Evolutionary conservation across 768 basidiomycete genomes (phyloP).

Genomic region (Pleurotus djamor): DNA sequence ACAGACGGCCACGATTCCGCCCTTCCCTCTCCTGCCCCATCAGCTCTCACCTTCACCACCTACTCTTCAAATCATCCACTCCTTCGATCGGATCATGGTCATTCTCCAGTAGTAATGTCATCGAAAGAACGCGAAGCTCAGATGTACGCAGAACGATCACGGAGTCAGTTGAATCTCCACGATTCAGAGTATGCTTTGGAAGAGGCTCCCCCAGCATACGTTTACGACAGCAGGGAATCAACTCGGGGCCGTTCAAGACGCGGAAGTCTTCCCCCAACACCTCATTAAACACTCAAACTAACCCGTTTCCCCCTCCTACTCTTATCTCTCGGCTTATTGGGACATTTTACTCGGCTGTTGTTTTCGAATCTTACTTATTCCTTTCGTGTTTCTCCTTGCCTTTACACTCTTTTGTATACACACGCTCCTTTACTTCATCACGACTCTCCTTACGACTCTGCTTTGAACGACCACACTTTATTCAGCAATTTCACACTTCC

Average conservation of each 20-base stretch:
- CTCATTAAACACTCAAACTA: background rate
- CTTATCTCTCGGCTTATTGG: background rate
- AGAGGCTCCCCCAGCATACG: conserved; percentile 1
- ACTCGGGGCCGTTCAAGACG: background rate
- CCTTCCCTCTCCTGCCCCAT: conserved; percentile 2
- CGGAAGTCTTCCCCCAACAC: background rate
- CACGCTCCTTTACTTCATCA: background rate
- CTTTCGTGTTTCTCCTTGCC: background rate
- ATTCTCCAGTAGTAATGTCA: background rate
- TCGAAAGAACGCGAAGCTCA: background rate
- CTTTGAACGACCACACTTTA: background rate
- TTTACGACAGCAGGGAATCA: background rate
- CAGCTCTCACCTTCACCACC: background rate
- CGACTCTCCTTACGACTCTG: background rate
- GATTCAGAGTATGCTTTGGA: background rate
- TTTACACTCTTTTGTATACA: background rate
- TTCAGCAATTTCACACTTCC: background rate
- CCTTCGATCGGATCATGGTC: background rate
- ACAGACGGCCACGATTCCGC: background rate
- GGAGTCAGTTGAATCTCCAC: background rate
- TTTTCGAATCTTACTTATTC: background rate
- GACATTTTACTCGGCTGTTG: background rate
- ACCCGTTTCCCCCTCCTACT: background rate
- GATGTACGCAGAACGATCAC: conserved; percentile 2
- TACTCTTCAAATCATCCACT: background rate